Conservation (phyloP, 140 eudicot genomes). For the Ambrosia hybrid region DNA sequence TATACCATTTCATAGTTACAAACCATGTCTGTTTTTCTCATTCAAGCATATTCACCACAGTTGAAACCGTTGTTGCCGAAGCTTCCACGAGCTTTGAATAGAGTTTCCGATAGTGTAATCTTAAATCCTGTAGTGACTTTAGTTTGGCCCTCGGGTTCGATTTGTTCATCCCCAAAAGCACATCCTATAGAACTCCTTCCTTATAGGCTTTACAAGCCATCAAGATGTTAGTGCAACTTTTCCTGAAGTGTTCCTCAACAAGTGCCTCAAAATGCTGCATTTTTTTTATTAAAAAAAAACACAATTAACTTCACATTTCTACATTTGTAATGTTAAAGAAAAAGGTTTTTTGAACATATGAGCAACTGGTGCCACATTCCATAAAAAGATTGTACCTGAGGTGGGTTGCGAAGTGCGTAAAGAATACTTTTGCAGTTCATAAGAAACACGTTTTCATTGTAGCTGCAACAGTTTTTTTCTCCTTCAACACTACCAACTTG, state of each 20-base stretch:
- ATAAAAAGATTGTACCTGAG: neutral
- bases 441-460: neutral
- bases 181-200: neutral
- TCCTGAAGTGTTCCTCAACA: neutral
- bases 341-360: neutral
- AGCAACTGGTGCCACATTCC: too few relatives aligned
- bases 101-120: neutral
- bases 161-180: neutral
- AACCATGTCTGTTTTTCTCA: neutral
- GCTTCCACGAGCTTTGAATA: neutral
- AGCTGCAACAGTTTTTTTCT: neutral
- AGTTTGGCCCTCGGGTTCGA: neutral
- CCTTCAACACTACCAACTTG: neutral
- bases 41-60: neutral
- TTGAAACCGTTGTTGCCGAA: neutral
- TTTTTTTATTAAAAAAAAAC: neutral
- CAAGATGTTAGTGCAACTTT: neutral
- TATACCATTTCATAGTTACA: neutral
- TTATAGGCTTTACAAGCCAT: neutral
- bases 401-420: neutral
- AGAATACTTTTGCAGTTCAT: neutral
- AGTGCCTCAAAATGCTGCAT: slow-evolving; percentile 1
- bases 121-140: neutral
- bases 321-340: too few relatives aligned
- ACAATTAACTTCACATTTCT: neutral